Percentiles rank a stretch among this genome's conserved stretches.
Conservation (phyloP, 2,329 filamentous ascomycete species). For the Shiraia sp. region DNA sequence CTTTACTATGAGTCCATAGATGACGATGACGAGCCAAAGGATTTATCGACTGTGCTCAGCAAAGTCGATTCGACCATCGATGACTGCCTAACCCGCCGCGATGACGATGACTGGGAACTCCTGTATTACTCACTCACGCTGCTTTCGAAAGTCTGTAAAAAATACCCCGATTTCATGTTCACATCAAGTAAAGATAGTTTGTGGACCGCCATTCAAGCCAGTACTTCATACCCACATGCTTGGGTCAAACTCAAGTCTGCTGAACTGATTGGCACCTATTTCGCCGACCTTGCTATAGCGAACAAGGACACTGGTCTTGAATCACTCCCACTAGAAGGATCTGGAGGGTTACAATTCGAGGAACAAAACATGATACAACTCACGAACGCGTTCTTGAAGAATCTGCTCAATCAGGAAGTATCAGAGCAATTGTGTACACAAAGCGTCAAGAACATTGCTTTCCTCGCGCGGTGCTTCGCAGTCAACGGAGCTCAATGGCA, state of each 20-base stretch:
- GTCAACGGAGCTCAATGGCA: constrained; percentile 59
- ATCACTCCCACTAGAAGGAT: constrained; percentile 67
- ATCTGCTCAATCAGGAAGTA: constrained; percentile 65
- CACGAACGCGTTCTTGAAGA: constrained; percentile 59
- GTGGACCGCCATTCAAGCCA: constrained; percentile 71
- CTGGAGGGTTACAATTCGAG: constrained; percentile 70
- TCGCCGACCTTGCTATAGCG: constrained; percentile 74
- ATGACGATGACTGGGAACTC: constrained; percentile 68
- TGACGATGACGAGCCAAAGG: constrained; percentile 62
- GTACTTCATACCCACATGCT: constrained; percentile 71
- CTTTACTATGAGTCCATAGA: constrained; percentile 73
- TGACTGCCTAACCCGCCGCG: constrained; percentile 55
- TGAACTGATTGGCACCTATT: constrained; percentile 73
- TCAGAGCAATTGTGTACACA: constrained; percentile 78
- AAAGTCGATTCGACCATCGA: constrained; percentile 57
- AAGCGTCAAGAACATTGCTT: constrained; percentile 78
- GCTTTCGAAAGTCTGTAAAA: constrained; percentile 68
- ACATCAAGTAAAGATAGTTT: constrained; percentile 63
- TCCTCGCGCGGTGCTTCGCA: constrained; percentile 70
- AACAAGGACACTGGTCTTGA: constrained; percentile 59
- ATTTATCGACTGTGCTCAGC: constrained; percentile 63
- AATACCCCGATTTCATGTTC: constrained; percentile 67
- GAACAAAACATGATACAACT: constrained; percentile 65
- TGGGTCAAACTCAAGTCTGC: constrained; percentile 78
- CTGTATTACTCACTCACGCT: constrained; percentile 74